Conservation (phyloP, 441 rosid genomes). For the Gossypium gossypioides region DNA sequence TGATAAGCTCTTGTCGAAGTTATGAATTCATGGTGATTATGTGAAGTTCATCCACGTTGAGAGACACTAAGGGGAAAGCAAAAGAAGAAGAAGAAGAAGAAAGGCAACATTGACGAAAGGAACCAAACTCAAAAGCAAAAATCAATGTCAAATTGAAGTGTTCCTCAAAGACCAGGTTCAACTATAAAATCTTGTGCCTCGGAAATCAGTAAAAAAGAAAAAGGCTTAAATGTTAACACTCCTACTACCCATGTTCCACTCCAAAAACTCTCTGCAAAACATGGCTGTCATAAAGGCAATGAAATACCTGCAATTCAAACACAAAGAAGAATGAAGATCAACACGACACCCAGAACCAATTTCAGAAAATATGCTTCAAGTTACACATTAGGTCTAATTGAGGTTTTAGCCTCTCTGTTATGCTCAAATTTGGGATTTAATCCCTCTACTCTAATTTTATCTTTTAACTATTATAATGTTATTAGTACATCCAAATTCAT, state of each 20-base stretch:
- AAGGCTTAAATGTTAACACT: not conserved
- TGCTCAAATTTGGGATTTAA: too few species aligned
- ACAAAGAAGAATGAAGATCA: not conserved
- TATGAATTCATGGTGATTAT: not conserved
- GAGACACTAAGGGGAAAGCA: not conserved
- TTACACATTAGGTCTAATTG: not conserved
- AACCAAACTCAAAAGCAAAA: not conserved
- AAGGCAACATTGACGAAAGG: not conserved
- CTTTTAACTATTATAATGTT: too few species aligned
- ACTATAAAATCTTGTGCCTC: not conserved
- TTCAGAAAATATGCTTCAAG: not conserved
- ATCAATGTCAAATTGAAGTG: not conserved
- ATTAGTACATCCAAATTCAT: too few species aligned
- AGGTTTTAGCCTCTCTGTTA: too few species aligned
- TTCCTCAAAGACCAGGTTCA: not conserved
- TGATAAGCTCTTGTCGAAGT: not conserved
- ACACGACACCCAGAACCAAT: not conserved
- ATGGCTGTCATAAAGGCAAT: constrained; percentile 27
- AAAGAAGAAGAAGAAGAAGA: not conserved
- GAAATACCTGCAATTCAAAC: constrained; percentile 20
- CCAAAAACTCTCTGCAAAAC: not conserved
- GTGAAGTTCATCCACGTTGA: not conserved
- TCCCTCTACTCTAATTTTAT: too few species aligned
- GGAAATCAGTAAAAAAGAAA: not conserved
- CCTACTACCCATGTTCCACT: not conserved